A percentile compares a stretch with the other conserved stretches of the same genome.
phyloP scores from a whole-genome alignment of 1,284 basidiomycete genomes.

The Ceratobasidium sp. region DNA sequence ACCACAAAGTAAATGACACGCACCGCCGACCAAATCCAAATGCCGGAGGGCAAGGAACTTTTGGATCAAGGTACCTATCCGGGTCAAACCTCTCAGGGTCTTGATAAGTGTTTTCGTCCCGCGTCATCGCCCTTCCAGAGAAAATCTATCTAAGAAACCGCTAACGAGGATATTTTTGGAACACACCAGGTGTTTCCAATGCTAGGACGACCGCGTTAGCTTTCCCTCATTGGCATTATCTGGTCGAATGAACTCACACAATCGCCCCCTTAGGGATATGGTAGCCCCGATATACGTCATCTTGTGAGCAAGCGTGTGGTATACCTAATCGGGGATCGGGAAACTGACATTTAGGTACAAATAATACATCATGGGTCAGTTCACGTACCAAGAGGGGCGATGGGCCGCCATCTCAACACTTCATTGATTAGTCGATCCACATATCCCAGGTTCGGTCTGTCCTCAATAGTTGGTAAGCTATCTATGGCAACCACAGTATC shows the following conservation, averaged over 20 bases:
- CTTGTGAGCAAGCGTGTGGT: slow-evolving; percentile 1
- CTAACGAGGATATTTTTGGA: neutral
- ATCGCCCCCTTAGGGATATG: neutral
- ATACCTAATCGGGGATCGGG: neutral
- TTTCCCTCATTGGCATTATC: neutral
- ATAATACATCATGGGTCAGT: neutral
- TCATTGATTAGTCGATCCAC: slow-evolving; percentile 41
- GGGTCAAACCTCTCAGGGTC: slow-evolving; percentile 29
- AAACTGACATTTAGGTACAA: neutral
- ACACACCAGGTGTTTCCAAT: slow-evolving; percentile 26
- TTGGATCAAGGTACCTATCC: slow-evolving; percentile 28
- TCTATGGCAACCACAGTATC: slow-evolving; percentile 40
- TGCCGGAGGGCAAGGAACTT: neutral
- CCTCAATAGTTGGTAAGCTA: slow-evolving; percentile 38
- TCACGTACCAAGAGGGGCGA: slow-evolving; percentile 48
- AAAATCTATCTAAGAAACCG: neutral
- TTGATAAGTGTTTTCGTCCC: neutral
- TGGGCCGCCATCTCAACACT: slow-evolving; percentile 41
- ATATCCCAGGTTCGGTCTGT: slow-evolving; percentile 36
- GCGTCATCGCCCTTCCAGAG: slow-evolving; percentile 17
- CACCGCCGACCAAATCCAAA: slow-evolving; percentile 30
- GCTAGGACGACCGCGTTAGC: neutral
- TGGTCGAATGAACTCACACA: neutral
- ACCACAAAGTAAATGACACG: neutral
- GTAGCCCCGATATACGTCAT: slow-evolving; percentile 1